Evolutionary conservation across 169 alveolate species (phyloP).

Genomic region (Cryptosporidium tyzzeri): DNA sequence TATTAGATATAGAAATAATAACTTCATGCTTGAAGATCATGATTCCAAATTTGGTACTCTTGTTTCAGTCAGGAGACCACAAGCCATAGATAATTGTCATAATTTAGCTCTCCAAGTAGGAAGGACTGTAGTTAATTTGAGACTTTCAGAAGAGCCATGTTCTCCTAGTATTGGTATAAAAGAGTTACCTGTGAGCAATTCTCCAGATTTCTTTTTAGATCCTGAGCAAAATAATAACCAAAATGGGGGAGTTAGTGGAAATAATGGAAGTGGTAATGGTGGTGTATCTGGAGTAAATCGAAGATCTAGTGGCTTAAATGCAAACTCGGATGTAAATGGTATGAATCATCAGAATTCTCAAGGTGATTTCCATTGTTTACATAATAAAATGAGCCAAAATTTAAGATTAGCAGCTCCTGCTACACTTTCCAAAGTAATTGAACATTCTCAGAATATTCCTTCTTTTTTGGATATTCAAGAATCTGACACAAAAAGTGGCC

Average conservation of each 20-base stretch:
- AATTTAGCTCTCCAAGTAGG: slow-evolving; percentile 81
- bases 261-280: not conserved
- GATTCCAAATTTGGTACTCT: slow-evolving; percentile 98
- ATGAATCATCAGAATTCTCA: not conserved
- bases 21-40: slow-evolving; percentile 94
- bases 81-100: slow-evolving; percentile 47
- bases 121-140: slow-evolving; percentile 80
- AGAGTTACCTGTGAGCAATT: slow-evolving; percentile 51
- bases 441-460: not conserved
- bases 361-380: not conserved
- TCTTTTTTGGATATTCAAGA: not conserved
- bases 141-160: slow-evolving; percentile 73
- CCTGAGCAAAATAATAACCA: not conserved
- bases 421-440: not conserved
- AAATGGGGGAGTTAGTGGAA: not conserved
- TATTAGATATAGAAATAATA: slow-evolving; percentile 90
- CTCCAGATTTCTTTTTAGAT: slow-evolving; percentile 25
- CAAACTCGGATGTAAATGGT: not conserved
- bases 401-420: not conserved
- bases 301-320: not conserved
- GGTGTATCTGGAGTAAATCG: not conserved
- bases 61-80: slow-evolving; percentile 89
- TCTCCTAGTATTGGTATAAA: slow-evolving; percentile 57
- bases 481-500: not conserved
- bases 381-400: not conserved